phyloP scores from a whole-genome alignment of 73 alveolate genomes.

The Uronychia binucleata region DNA sequence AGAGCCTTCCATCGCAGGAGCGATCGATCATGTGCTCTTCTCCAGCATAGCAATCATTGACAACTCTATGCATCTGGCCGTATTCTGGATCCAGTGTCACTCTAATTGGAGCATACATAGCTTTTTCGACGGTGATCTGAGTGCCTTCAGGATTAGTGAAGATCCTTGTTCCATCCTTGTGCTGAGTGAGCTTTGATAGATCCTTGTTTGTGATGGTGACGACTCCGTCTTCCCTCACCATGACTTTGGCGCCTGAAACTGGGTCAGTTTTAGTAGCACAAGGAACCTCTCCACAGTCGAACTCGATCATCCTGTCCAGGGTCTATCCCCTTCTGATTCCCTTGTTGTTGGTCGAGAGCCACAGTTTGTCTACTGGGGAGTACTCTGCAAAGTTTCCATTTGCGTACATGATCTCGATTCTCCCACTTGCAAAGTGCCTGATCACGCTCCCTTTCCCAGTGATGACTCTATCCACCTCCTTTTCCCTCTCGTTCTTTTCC shows the following conservation, averaged over 20 bases:
- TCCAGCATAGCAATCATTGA: conserved; percentile 26
- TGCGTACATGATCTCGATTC: conserved; percentile 68
- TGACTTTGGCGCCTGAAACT: conserved; percentile 84
- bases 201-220: conserved; percentile 84
- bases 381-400: conserved; percentile 72
- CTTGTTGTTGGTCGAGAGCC: conserved; percentile 78
- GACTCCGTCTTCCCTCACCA: conserved; percentile 93
- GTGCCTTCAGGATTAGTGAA: conserved; percentile 77
- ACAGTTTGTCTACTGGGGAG: conserved; percentile 46
- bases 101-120: conserved; percentile 82
- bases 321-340: conserved; percentile 57
- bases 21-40: conserved; percentile 49
- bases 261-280: conserved; percentile 92
- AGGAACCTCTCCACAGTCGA: conserved; percentile 81
- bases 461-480: conserved; percentile 52
- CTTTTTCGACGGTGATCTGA: conserved; percentile 83
- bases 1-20: conserved; percentile 56
- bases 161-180: conserved; percentile 94
- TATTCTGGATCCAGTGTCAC: conserved; percentile 44
- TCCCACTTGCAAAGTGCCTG: conserved; percentile 63
- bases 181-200: conserved; percentile 84
- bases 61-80: conserved; percentile 2
- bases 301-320: conserved; percentile 23
- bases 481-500: conserved; percentile 29
- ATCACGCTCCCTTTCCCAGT: conserved; percentile 67